These are phyloP conservation scores for Durotheca rogersii DNA, from an alignment of 495 filamentous ascomycete genomes.

Conservation along the genomic window DNA sequence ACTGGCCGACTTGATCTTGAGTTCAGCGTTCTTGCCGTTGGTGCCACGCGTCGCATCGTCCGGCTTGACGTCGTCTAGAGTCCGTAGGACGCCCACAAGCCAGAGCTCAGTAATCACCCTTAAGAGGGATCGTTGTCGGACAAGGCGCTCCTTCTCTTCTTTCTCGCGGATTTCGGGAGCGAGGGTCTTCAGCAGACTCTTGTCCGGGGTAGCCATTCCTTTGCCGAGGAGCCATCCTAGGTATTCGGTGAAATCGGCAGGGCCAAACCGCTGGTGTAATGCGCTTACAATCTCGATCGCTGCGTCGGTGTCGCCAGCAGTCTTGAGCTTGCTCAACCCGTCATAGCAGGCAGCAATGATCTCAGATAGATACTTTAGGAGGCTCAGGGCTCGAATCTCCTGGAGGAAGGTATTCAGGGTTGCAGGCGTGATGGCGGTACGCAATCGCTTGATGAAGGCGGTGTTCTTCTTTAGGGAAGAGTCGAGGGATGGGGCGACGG, in stretches of 20 bases:
- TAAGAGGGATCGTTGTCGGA: conserved; percentile 81
- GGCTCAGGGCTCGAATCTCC: conserved; percentile 86
- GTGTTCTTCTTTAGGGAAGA: conserved; percentile 99
- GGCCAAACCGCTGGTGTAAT: conserved; percentile 93
- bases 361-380: conserved; percentile 97
- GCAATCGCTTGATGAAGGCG: conserved; percentile 94
- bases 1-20: conserved; percentile 49
- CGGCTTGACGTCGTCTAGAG: conserved; percentile 84
- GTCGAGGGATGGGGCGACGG: conserved; percentile 78
- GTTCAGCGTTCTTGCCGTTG: conserved; percentile 55
- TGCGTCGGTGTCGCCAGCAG: conserved; percentile 82
- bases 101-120: conserved; percentile 93
- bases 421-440: conserved; percentile 80
- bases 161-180: conserved; percentile 81
- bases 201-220: conserved; percentile 89
- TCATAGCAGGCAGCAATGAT: conserved; percentile 98
- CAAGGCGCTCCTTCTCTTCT: conserved; percentile 91
- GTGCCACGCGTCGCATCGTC: conserved; percentile 71
- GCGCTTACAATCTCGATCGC: conserved; percentile 92
- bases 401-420: conserved; percentile 80
- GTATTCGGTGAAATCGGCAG: conserved; percentile 84
- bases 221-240: conserved; percentile 92
- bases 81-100: conserved; percentile 85
- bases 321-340: conserved; percentile 88
- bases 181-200: conserved; percentile 75